Percentiles rank a stretch among this genome's conserved stretches.
Conservation (phyloP, 441 rosid species). For the Populus hybrid region DNA sequence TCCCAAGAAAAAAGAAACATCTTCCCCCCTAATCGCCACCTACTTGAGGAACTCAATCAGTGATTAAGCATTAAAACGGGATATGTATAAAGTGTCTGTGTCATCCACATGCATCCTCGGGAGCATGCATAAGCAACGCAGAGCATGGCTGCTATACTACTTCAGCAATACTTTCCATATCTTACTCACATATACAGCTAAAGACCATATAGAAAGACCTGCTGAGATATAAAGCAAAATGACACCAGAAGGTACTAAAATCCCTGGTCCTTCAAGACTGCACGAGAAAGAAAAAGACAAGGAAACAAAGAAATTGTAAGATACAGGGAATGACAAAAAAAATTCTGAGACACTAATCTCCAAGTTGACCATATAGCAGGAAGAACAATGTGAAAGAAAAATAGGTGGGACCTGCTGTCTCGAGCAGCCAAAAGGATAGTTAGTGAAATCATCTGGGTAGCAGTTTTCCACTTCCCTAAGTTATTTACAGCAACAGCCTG, state of each 20-base stretch:
- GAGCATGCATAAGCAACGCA: constrained; percentile 12
- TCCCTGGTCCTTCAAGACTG: constrained; percentile 62
- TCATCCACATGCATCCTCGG: neutral
- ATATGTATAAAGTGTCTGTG: constrained; percentile 4
- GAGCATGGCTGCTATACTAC: constrained; percentile 33
- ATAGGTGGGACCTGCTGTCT: constrained; percentile 53
- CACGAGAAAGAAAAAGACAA: constrained; percentile 1
- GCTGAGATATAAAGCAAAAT: constrained; percentile 84
- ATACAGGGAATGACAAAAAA: neutral
- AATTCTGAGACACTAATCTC: neutral
- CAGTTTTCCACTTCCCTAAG: constrained; percentile 98
- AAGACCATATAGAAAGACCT: constrained; percentile 84
- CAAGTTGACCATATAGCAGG: neutral
- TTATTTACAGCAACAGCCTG: constrained; percentile 98
- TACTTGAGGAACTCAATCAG: constrained; percentile 10
- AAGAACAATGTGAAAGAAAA: neutral
- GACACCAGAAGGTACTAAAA: constrained; percentile 59
- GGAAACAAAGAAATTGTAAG: constrained; percentile 11
- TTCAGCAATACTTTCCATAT: constrained; percentile 73
- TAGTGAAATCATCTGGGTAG: constrained; percentile 90
- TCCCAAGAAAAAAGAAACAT: neutral
- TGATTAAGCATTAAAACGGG: constrained; percentile 5
- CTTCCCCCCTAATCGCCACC: constrained; percentile 12
- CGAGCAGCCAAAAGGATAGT: constrained; percentile 82
- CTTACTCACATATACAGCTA: constrained; percentile 78